phyloP scores from a whole-genome alignment of 306 rosid species.

The Inga leiocalycina region DNA sequence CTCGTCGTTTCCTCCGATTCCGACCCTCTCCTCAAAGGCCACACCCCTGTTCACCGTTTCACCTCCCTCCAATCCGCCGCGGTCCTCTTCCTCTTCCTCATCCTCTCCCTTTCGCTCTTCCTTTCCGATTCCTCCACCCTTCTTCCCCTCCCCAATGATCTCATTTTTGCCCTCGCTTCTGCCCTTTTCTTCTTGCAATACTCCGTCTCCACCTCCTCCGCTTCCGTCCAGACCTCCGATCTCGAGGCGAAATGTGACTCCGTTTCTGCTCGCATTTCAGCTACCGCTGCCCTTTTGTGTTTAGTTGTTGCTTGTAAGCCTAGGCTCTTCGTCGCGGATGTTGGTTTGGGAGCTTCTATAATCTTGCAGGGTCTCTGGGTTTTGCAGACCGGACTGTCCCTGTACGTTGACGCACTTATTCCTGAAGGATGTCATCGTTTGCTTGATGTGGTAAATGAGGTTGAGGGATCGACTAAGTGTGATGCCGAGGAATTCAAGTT shows the following conservation, averaged over 20 bases:
- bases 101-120: conserved; percentile 64
- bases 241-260: conserved; percentile 83
- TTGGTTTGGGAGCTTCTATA: conserved; percentile 54
- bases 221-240: conserved; percentile 71
- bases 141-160: conserved; percentile 67
- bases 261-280: conserved; percentile 56
- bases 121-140: conserved; percentile 60
- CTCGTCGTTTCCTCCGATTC: conserved; percentile 60
- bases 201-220: conserved; percentile 50
- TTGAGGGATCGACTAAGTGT: conserved; percentile 86
- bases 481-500: conserved; percentile 74
- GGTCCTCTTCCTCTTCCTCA: conserved; percentile 65
- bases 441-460: conserved; percentile 73
- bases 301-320: conserved; percentile 62
- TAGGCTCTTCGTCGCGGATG: conserved; percentile 75
- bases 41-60: conserved; percentile 80
- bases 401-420: conserved; percentile 80
- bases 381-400: conserved; percentile 85
- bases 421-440: conserved; percentile 91
- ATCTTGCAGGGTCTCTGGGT: conserved; percentile 83
- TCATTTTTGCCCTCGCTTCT: conserved; percentile 67
- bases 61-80: conserved; percentile 80
- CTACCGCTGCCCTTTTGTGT: conserved; percentile 54
- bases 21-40: conserved; percentile 78
- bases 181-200: conserved; percentile 70